phyloP scores from a whole-genome alignment of 148 eudicot genomes.

The Chenopodium album region DNA sequence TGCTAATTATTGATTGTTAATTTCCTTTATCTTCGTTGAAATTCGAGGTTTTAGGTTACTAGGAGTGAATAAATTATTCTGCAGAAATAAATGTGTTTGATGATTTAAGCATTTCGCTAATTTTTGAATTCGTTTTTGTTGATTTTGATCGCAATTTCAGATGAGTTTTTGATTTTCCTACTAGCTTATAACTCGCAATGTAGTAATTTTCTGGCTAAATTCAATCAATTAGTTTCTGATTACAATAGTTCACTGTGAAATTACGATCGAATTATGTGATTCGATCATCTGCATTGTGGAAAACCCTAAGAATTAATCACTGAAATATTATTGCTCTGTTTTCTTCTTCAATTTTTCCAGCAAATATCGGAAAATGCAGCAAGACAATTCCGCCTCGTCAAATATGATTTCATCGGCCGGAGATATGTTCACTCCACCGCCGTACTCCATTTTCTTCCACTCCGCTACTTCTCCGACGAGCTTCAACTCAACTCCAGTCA shows the following conservation, averaged over 20 bases:
- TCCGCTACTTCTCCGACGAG: slow-evolving; percentile 10
- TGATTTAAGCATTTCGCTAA: too few species aligned
- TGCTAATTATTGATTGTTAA: neutral
- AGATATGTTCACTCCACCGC: slow-evolving; percentile 16
- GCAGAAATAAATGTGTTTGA: too few species aligned
- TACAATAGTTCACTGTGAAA: neutral
- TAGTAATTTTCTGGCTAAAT: neutral
- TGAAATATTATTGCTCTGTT: neutral
- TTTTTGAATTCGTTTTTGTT: too few species aligned
- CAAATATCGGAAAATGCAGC: slow-evolving; percentile 18
- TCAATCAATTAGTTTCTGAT: neutral
- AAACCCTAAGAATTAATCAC: slow-evolving; percentile 2
- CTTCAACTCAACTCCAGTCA: neutral
- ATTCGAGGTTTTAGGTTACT: neutral
- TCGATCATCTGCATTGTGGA: neutral
- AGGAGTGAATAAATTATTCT: too few species aligned
- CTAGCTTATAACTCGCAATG: neutral
- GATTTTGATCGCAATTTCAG: neutral
- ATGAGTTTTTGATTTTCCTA: neutral
- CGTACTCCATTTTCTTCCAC: slow-evolving; percentile 31
- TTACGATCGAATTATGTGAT: neutral
- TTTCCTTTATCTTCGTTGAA: neutral
- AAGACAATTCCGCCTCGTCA: neutral
- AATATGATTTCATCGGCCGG: neutral
- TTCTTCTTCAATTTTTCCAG: neutral